Percentiles rank a stretch among this genome's conserved stretches.
Evolutionary conservation across 2,329 filamentous ascomycete genomes (phyloP).

Genomic region (Diplodia scrobiculata): DNA sequence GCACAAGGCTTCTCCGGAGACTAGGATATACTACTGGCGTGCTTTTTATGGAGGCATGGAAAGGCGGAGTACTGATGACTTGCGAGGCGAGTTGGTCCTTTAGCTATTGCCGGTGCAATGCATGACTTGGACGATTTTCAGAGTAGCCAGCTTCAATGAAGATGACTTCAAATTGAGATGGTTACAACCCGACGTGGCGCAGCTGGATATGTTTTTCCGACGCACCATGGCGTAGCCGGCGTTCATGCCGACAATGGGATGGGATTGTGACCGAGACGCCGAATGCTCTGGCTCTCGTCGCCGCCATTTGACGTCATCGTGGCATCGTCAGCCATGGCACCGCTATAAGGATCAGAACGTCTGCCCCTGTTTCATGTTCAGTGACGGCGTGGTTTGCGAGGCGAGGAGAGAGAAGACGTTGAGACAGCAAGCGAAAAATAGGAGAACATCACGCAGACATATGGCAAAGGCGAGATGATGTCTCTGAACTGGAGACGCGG

Average conservation of each 20-base stretch:
- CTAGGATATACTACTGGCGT: no score
- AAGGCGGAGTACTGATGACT: background rate
- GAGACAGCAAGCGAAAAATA: background rate
- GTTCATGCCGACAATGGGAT: background rate
- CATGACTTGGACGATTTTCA: background rate
- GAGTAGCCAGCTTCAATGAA: background rate
- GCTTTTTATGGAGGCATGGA: background rate
- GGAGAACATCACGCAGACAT: background rate
- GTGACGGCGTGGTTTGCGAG: background rate
- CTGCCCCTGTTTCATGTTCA: no score
- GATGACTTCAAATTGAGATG: background rate
- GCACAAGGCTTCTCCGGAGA: background rate
- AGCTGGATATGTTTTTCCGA: background rate
- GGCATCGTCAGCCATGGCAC: background rate
- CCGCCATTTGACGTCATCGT: background rate
- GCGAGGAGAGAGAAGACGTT: background rate
- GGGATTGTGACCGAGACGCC: background rate
- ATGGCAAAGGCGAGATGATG: conserved; percentile 1
- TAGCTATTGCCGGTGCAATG: background rate
- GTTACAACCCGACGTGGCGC: background rate
- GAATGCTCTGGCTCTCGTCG: no score
- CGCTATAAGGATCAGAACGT: background rate
- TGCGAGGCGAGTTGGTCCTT: background rate
- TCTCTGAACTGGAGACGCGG: background rate
- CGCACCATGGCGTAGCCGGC: background rate